These are phyloP conservation scores for Globisporangium takayamanum DNA, from an alignment of 352 stramenopile species.

Conservation along the genomic window DNA sequence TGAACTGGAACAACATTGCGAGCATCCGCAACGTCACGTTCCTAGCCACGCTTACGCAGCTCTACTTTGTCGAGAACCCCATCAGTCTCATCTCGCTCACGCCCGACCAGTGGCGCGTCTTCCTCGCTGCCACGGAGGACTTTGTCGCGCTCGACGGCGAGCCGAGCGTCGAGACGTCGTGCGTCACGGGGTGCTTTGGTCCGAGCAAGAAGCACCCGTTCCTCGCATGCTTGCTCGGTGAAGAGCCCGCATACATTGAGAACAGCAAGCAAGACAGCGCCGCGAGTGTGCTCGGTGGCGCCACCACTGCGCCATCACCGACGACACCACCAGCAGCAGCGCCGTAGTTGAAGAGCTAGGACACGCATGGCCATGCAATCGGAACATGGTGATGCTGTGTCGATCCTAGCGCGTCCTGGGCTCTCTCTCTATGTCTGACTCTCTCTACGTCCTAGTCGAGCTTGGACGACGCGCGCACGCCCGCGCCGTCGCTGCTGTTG, in stretches of 20 bases:
- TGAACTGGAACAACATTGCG: conserved; percentile 10
- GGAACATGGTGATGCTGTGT: too few relatives aligned
- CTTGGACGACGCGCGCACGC: conserved; percentile 9
- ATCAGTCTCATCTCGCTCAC: conserved; percentile 7
- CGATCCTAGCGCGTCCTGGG: too few relatives aligned
- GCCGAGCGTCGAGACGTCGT: conserved; percentile 4
- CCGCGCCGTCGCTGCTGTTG: neutral
- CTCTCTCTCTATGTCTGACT: too few relatives aligned
- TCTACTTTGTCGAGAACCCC: conserved; percentile 11
- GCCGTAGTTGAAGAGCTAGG: too few relatives aligned
- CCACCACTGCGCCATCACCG: too few relatives aligned
- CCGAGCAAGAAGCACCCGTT: conserved; percentile 6
- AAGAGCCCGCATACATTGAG: neutral
- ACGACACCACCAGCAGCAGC: too few relatives aligned
- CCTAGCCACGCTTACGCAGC: neutral
- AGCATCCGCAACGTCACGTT: too few relatives aligned
- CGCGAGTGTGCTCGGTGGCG: too few relatives aligned
- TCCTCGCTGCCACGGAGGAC: conserved; percentile 1
- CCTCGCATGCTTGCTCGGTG: conserved; percentile 8
- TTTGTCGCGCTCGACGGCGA: conserved; percentile 4
- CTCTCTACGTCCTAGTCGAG: conserved; percentile 2
- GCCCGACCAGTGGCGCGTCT: neutral
- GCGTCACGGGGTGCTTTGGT: conserved; percentile 12
- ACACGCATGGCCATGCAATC: too few relatives aligned
- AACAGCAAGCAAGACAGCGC: too few relatives aligned